These are phyloP conservation scores for Mycena pura DNA, from an alignment of 768 basidiomycete genomes.

Conservation along the genomic window DNA sequence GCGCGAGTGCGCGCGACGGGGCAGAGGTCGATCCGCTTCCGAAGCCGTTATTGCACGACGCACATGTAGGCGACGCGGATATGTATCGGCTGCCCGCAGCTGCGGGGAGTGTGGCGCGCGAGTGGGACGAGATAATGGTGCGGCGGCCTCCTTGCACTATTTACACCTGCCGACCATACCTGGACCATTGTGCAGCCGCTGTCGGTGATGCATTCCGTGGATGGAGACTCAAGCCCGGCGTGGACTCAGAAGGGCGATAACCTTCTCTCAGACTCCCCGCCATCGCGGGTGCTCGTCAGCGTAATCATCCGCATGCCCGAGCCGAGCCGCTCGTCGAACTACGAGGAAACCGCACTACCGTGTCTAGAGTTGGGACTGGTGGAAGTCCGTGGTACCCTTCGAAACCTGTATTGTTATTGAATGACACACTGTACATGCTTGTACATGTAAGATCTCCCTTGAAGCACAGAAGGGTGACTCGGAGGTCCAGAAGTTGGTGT, in stretches of 20 bases:
- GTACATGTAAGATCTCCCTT: too few relatives aligned
- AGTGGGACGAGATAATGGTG: constrained; percentile 21
- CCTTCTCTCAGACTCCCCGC: too few relatives aligned
- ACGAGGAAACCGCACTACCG: background rate
- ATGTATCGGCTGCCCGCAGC: too few relatives aligned
- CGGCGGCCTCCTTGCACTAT: background rate
- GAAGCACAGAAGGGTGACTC: too few relatives aligned
- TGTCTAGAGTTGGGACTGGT: constrained; percentile 15
- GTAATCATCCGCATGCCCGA: constrained; percentile 13
- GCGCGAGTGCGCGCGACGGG: background rate
- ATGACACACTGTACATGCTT: too few relatives aligned
- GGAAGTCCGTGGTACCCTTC: constrained; percentile 6
- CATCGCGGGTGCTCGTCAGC: constrained; percentile 1
- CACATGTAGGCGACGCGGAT: background rate
- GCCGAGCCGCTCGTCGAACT: background rate
- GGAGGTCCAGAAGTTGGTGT: too few relatives aligned
- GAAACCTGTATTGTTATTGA: background rate
- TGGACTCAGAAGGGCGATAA: too few relatives aligned
- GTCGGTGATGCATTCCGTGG: background rate
- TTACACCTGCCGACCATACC: background rate
- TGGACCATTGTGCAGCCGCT: constrained; percentile 1
- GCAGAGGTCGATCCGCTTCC: background rate
- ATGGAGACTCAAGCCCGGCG: too few relatives aligned
- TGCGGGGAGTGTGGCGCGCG: background rate
- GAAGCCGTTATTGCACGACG: constrained; percentile 15